Conservation (phyloP, 139 green algal species). For the Trebouxia sp. region DNA sequence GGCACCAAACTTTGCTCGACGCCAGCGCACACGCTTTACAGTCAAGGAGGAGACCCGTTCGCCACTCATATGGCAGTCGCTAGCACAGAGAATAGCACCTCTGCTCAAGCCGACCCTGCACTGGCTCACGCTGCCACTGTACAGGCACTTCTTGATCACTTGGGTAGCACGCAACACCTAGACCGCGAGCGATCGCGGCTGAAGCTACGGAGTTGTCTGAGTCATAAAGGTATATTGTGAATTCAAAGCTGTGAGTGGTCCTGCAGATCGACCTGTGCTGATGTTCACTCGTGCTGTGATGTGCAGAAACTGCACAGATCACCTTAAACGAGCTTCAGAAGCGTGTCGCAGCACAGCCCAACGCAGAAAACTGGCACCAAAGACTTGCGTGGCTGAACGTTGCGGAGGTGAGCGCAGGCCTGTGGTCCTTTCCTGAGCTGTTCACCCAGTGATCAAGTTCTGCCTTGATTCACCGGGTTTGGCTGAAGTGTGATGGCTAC, state of each 20-base stretch:
- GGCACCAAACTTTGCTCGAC: no score
- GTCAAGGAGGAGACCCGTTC: no score
- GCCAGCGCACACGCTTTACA: no score
- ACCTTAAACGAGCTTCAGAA: neutral
- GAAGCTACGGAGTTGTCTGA: neutral
- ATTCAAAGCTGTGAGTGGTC: no score
- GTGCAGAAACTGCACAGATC: neutral
- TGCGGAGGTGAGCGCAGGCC: conserved; percentile 29
- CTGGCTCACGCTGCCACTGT: neutral
- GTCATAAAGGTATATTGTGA: neutral
- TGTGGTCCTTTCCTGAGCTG: no score
- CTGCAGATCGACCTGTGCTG: no score
- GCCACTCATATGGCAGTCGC: no score
- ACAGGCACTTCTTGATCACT: neutral
- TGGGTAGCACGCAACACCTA: conserved; percentile 4
- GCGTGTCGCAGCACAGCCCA: neutral
- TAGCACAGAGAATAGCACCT: neutral
- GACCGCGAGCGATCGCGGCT: neutral
- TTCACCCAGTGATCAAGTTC: no score
- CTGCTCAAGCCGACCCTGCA: neutral
- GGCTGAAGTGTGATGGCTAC: no score
- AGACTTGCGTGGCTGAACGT: conserved; percentile 22
- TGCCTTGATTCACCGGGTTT: no score
- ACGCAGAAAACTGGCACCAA: conserved; percentile 13
- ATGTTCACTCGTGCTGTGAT: neutral